These are phyloP conservation scores for Suillus luteus DNA, from an alignment of 768 basidiomycete genomes.

Conservation along the genomic window DNA sequence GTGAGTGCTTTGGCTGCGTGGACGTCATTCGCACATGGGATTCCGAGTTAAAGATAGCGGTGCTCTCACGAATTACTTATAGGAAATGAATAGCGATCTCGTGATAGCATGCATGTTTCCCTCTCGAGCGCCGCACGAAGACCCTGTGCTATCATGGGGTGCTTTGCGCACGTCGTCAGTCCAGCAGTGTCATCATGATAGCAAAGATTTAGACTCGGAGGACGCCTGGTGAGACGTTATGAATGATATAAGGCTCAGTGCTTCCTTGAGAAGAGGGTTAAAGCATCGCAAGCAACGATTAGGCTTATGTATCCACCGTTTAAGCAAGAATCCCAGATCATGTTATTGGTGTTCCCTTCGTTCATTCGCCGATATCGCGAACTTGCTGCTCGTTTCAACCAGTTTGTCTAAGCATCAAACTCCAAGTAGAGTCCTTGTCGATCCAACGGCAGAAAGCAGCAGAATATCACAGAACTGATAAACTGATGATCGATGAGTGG, in stretches of 20 bases:
- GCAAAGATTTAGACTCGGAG: neutral
- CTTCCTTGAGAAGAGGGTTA: neutral
- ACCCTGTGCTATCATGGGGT: neutral
- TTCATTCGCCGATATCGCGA: neutral
- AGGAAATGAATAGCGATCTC: neutral
- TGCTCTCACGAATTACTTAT: neutral
- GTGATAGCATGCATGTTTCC: neutral
- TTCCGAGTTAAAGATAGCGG: neutral
- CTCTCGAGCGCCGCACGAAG: neutral
- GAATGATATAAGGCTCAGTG: neutral
- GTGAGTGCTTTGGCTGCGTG: neutral
- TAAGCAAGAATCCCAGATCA: neutral
- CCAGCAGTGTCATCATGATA: neutral
- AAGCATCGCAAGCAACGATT: neutral
- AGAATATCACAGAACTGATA: neutral
- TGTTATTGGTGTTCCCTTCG: neutral
- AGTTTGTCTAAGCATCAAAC: neutral
- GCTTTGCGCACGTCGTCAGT: neutral
- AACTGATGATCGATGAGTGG: neutral
- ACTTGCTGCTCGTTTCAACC: neutral
- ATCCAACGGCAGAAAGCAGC: neutral
- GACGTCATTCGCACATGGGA: neutral
- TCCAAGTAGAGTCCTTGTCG: neutral
- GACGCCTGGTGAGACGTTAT: neutral
- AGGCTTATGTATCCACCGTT: neutral